phyloP scores from a whole-genome alignment of 164 flowering plant genomes.

The Magnolia sinica region DNA sequence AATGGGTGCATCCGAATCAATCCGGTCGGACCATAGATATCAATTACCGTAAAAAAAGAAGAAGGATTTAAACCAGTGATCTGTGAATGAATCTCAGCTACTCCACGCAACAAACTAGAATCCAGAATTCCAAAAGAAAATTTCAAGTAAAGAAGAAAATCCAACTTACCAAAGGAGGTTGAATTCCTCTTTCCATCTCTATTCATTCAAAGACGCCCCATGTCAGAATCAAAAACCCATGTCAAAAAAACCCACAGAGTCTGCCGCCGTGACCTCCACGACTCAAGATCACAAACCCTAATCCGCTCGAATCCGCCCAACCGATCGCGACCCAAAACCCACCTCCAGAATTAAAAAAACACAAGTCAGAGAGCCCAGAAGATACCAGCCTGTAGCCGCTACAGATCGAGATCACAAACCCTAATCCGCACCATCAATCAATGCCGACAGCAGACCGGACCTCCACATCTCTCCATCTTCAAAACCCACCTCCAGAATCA shows the following conservation, averaged over 20 bases:
- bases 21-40: neutral
- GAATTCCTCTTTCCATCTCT: conserved; percentile 63
- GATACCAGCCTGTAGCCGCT: neutral
- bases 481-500: neutral
- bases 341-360: conserved; percentile 22
- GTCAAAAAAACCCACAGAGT: neutral
- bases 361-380: conserved; percentile 15
- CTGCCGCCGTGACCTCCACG: neutral
- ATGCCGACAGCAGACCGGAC: neutral
- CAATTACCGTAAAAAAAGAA: neutral
- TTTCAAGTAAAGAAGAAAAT: neutral
- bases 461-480: neutral
- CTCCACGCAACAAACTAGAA: neutral
- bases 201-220: conserved; percentile 19
- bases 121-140: neutral
- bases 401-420: neutral
- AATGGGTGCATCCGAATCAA: neutral
- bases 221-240: neutral
- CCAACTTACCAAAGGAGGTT: conserved; percentile 68
- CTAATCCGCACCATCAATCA: neutral
- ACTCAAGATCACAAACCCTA: conserved; percentile 9
- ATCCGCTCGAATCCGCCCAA: neutral
- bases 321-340: neutral
- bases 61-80: neutral
- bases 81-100: neutral